phyloP scores from a whole-genome alignment of 495 filamentous ascomycete genomes.

The Neurospora intermedia region DNA sequence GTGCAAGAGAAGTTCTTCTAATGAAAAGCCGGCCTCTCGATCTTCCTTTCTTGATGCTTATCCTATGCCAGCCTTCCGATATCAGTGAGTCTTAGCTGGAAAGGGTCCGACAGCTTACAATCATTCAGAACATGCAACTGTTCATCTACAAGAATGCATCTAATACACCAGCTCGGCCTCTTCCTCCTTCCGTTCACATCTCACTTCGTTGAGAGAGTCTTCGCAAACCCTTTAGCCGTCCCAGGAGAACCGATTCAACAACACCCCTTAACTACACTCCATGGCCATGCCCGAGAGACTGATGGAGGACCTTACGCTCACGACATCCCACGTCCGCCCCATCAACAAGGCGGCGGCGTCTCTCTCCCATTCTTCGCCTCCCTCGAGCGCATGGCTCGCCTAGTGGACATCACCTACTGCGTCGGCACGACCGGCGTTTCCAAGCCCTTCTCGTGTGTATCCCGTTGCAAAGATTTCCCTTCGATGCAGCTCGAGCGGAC shows the following conservation, averaged over 20 bases:
- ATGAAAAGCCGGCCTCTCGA: neutral
- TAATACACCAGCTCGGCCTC: neutral
- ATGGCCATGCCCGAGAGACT: neutral
- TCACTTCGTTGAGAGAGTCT: neutral
- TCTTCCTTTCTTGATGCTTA: neutral
- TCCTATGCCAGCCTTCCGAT: neutral
- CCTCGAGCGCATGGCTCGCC: constrained; percentile 71
- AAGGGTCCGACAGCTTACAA: neutral
- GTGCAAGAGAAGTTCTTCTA: neutral
- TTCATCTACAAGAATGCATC: neutral
- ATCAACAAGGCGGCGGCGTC: constrained; percentile 27
- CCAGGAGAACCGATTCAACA: neutral
- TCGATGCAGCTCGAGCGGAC: constrained; percentile 68
- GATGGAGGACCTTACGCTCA: neutral
- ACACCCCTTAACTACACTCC: neutral
- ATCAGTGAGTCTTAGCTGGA: neutral
- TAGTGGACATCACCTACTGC: constrained; percentile 94
- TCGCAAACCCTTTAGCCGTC: neutral
- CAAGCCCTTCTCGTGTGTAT: constrained; percentile 74
- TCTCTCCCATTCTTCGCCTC: constrained; percentile 61
- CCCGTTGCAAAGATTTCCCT: constrained; percentile 72
- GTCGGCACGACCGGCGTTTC: constrained; percentile 70
- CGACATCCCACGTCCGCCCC: neutral
- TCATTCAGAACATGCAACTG: neutral
- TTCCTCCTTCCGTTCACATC: neutral